Conservation (phyloP, 371 early-diverging fungal genomes). For the Mortierella sp. region DNA sequence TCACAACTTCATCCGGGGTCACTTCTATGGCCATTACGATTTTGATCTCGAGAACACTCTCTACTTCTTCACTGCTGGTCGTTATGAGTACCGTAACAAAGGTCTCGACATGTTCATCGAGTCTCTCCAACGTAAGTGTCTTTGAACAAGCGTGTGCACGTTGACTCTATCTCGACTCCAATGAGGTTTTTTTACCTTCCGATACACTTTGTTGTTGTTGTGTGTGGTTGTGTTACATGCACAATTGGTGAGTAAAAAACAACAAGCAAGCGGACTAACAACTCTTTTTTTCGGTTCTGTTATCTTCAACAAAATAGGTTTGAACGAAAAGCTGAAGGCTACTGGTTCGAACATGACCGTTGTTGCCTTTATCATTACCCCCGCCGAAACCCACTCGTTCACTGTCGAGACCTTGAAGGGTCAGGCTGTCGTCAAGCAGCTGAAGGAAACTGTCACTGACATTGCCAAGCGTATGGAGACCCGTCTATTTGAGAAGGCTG, state of each 20-base stretch:
- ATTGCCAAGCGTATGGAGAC: conserved; percentile 88
- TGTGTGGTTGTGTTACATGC: conserved; percentile 3
- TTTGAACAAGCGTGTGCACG: not conserved
- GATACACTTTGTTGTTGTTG: not conserved
- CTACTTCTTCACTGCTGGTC: conserved; percentile 97
- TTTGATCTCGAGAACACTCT: conserved; percentile 96
- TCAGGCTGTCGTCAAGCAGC: conserved; percentile 96
- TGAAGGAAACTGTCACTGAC: conserved; percentile 91
- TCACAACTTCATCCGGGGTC: conserved; percentile 96
- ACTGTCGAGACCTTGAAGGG: conserved; percentile 98
- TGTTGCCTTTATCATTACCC: conserved; percentile 96
- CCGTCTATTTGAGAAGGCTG: conserved; percentile 90
- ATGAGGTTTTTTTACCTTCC: not conserved
- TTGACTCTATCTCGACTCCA: not conserved
- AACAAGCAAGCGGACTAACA: conserved; percentile 6
- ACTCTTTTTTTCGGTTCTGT: not conserved
- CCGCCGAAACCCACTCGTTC: conserved; percentile 90
- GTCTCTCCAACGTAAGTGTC: conserved; percentile 83
- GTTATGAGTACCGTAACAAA: conserved; percentile 97
- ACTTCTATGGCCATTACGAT: conserved; percentile 96
- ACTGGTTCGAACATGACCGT: conserved; percentile 90
- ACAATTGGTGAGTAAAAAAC: not conserved
- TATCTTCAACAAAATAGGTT: conserved; percentile 62
- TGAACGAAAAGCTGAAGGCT: conserved; percentile 89
- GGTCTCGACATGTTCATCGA: conserved; percentile 98